Evolutionary conservation across 176 grass and related monocot species (phyloP).

Genomic region (Coix lacrymajobi): DNA sequence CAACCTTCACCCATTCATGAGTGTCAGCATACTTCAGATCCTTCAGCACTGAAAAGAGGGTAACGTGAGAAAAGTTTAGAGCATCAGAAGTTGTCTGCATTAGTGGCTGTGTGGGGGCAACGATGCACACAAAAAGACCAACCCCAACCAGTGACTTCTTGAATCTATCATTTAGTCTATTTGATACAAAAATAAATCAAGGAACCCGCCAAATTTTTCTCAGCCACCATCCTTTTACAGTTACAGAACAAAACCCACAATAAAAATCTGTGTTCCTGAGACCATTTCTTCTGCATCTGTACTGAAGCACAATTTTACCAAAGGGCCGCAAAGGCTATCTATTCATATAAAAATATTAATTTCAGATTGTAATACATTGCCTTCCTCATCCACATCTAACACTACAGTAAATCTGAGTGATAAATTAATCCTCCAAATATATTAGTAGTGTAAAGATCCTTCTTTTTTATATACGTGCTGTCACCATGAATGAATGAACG

Average conservation of each 20-base stretch:
- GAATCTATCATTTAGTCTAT: not conserved
- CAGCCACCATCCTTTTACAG: not conserved
- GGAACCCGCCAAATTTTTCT: not conserved
- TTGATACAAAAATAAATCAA: not conserved
- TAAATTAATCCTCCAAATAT: not conserved
- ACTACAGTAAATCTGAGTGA: not conserved
- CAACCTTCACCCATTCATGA: constrained; percentile 93
- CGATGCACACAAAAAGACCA: not conserved
- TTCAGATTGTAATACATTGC: not conserved
- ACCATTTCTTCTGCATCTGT: not conserved
- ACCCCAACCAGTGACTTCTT: not conserved
- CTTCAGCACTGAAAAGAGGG: constrained; percentile 53
- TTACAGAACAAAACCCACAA: not conserved
- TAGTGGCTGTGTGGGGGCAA: not conserved
- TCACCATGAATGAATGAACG: not conserved
- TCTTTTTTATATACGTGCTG: not conserved
- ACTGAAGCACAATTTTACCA: not conserved
- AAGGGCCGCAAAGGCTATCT: not conserved
- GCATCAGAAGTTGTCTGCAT: not conserved
- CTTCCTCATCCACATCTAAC: not conserved
- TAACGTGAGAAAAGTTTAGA: constrained; percentile 5
- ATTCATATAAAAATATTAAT: not conserved
- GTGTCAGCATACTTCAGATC: constrained; percentile 90
- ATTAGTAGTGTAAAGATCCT: not conserved
- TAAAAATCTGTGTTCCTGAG: not conserved